A percentile compares a stretch with the other conserved stretches of the same genome.
Conservation (phyloP, 2,329 filamentous ascomycete genomes). For the Beauveria medogensis region DNA sequence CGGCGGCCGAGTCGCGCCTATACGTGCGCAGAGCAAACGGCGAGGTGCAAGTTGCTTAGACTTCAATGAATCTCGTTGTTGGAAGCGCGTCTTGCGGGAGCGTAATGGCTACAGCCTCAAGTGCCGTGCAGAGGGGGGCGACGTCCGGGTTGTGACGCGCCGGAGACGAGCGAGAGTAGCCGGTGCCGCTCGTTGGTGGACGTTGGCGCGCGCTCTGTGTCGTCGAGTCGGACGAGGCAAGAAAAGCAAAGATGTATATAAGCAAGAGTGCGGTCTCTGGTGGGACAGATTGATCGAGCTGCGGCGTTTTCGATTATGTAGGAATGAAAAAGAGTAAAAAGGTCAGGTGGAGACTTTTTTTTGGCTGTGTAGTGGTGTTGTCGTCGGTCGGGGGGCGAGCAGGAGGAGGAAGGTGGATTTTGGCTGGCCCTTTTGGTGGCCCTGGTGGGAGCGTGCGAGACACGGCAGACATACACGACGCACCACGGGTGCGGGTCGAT, state of each 20-base stretch:
- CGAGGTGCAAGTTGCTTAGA: background rate
- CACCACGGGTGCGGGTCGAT: background rate
- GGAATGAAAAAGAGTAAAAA: constrained; percentile 1
- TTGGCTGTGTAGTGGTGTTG: background rate
- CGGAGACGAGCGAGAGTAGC: background rate
- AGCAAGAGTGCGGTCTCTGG: background rate
- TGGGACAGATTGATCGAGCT: background rate
- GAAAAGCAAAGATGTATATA: background rate
- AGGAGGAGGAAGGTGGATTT: constrained; percentile 1
- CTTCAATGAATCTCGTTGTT: background rate
- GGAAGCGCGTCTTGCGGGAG: background rate
- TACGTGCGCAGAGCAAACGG: background rate
- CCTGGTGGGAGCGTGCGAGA: background rate
- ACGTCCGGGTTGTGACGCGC: background rate
- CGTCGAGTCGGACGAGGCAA: background rate
- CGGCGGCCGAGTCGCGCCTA: background rate
- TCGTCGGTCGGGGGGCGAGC: background rate
- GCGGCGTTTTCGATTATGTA: background rate
- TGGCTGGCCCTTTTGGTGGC: background rate
- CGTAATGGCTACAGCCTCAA: background rate
- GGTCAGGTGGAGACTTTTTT: constrained; percentile 9
- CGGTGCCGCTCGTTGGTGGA: background rate
- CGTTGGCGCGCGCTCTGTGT: background rate
- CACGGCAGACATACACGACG: background rate
- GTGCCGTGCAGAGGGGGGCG: constrained; percentile 1